phyloP scores from a whole-genome alignment of 192 early-diverging fungal species.

The Coemansia sp. region DNA sequence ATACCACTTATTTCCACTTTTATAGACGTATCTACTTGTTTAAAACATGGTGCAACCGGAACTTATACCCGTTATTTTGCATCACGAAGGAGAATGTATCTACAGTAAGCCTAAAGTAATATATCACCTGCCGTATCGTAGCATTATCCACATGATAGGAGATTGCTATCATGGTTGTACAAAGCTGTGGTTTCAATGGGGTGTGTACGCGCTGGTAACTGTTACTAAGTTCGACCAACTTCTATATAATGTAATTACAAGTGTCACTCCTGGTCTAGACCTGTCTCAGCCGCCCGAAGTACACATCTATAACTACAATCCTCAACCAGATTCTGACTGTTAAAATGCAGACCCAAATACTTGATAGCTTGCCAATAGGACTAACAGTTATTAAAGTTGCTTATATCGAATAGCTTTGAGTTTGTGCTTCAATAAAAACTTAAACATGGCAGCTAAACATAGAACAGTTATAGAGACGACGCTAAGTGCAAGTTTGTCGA shows the following conservation, averaged over 20 bases:
- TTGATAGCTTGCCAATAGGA: background rate
- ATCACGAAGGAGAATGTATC: background rate
- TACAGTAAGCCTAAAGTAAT: background rate
- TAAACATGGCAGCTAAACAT: background rate
- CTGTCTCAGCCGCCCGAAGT: background rate
- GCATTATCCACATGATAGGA: background rate
- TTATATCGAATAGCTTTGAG: background rate
- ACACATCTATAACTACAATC: background rate
- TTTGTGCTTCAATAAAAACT: background rate
- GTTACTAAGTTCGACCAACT: background rate
- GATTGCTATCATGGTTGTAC: background rate
- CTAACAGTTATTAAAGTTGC: background rate
- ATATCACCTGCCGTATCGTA: background rate
- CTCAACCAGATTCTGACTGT: background rate
- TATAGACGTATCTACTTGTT: background rate
- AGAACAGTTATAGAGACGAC: background rate
- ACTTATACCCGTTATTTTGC: background rate
- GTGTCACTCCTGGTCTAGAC: background rate
- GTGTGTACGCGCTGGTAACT: background rate
- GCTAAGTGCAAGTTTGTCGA: background rate
- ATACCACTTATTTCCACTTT: background rate
- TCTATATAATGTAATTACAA: background rate
- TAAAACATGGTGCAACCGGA: background rate
- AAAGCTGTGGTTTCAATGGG: conserved; percentile 1
- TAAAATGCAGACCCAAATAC: too few relatives aligned